Evolutionary conservation across 163 green algal species (phyloP), one percentile per base, ranked within the genome.

Genomic region (Scenedesmus sp.): DNA sequence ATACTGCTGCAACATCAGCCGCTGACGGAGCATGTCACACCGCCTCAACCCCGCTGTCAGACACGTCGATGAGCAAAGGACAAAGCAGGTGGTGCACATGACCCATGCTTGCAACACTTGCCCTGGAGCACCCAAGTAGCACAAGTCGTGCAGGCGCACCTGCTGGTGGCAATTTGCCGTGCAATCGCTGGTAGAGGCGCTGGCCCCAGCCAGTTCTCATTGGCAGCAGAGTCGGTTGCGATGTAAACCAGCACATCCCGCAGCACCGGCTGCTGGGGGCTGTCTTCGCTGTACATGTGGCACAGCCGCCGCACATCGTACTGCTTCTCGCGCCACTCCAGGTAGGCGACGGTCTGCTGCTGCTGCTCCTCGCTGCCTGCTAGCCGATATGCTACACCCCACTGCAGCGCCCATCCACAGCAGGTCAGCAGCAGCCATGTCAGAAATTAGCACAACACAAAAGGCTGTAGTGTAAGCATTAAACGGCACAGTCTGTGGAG

Each of bases 241-340:
- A 97, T 96, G 91, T 96, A 97, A 0, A 90, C 89, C 9, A 96
- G 85, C 1, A 91, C 94, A 0, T 85, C 88, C 0, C 40, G 37
- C 33, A 95, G 81, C 4, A 92, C 72, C 6, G 88, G 81, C 26
- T 46, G 37, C 33, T 93, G 86, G 22, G 40, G 13, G 40, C 86
- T 72, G 70, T 51, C 73, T 56, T 35, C 44, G 24, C 80, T 86
- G 79, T 92, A 97, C n/a, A 98, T 88, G 42, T 96, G 89, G 35
- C 97, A 93, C 6, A 86, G 40, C n/a, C 91, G 87, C 3, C 96
- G 93, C 6, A 94, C 59, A 72, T 98, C 96, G 88, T 98, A 98
- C 93, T 98, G 94, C 92, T 98, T 98, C 70, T 98, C 96, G 44
- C 96, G 89, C 94, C 94, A 96, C 88, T 98, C 94, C 61, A 97